These are phyloP conservation scores for Ceratocystis smalleyi DNA, from an alignment of 2,329 filamentous ascomycete species.

Conservation along the genomic window DNA sequence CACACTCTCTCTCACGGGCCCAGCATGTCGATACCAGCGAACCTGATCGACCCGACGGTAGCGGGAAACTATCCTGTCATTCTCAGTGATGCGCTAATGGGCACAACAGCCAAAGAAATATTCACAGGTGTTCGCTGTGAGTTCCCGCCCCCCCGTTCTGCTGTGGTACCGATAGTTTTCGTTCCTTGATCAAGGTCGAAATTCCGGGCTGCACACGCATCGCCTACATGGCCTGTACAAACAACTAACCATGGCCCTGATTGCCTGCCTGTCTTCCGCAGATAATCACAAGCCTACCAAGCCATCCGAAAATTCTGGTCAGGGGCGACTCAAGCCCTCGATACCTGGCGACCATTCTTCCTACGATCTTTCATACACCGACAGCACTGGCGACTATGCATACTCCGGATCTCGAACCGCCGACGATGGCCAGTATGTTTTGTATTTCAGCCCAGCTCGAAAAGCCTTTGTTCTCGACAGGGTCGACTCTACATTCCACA, in stretches of 20 bases:
- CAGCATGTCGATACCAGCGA: conserved; percentile 9
- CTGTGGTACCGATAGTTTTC: not conserved
- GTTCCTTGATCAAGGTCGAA: not conserved
- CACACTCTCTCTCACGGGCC: not conserved
- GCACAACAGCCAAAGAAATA: conserved; percentile 39
- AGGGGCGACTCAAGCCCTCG: conserved; percentile 34
- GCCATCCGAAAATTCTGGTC: conserved; percentile 30
- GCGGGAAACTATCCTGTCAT: conserved; percentile 47
- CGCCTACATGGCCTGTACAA: not conserved
- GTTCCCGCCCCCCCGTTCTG: conserved; percentile 6
- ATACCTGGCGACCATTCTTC: conserved; percentile 33
- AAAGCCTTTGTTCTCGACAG: conserved; percentile 71
- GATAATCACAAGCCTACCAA: conserved; percentile 48
- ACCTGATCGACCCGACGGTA: conserved; percentile 42
- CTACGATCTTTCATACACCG: conserved; percentile 41
- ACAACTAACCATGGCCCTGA: not conserved
- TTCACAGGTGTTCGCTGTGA: conserved; percentile 46
- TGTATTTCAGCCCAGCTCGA: conserved; percentile 60
- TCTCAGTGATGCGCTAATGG: conserved; percentile 45
- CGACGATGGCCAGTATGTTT: conserved; percentile 43
- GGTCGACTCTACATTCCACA: conserved; percentile 66
- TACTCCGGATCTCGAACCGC: conserved; percentile 45
- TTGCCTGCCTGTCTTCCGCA: conserved; percentile 21
- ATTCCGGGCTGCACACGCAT: not conserved
- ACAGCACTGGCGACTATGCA: conserved; percentile 41